Evolutionary conservation across 495 filamentous ascomycete genomes (phyloP).

Genomic region (Xylaria bambusicola): DNA sequence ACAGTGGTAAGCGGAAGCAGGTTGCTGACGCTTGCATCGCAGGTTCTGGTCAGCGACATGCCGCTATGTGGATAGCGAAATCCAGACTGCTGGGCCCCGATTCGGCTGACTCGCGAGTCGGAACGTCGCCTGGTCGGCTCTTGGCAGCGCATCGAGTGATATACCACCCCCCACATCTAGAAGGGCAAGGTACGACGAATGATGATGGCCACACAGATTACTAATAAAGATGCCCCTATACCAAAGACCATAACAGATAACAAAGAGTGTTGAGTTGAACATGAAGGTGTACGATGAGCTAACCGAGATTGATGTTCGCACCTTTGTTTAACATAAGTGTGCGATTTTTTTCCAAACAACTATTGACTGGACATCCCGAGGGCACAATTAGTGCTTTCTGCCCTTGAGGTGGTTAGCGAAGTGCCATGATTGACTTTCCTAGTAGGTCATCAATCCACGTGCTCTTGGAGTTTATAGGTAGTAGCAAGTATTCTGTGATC

Average conservation of each 20-base stretch:
- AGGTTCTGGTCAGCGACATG: not conserved
- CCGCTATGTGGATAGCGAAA: not conserved
- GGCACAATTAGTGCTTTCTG: not conserved
- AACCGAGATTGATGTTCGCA: constrained; percentile 8
- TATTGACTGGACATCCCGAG: not conserved
- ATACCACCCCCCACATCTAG: not conserved
- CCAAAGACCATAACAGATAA: too few relatives aligned
- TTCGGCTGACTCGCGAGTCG: not conserved
- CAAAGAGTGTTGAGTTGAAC: too few relatives aligned
- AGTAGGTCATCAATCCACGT: constrained; percentile 2
- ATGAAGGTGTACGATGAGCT: constrained; percentile 6
- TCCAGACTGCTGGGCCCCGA: not conserved
- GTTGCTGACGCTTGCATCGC: not conserved
- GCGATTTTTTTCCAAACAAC: not conserved
- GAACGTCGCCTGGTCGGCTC: not conserved
- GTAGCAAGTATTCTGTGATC: constrained; percentile 5
- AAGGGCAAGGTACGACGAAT: not conserved
- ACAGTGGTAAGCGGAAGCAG: not conserved
- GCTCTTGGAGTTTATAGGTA: too few relatives aligned
- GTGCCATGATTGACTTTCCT: not conserved
- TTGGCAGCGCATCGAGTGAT: not conserved
- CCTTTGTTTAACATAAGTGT: too few relatives aligned
- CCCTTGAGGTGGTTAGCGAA: not conserved
- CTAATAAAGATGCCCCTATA: not conserved
- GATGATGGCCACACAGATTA: not conserved